Percentiles rank a stretch among this genome's conserved stretches.
phyloP scores from a whole-genome alignment of 2,329 filamentous ascomycete genomes.

The Epichloe bromicola region DNA sequence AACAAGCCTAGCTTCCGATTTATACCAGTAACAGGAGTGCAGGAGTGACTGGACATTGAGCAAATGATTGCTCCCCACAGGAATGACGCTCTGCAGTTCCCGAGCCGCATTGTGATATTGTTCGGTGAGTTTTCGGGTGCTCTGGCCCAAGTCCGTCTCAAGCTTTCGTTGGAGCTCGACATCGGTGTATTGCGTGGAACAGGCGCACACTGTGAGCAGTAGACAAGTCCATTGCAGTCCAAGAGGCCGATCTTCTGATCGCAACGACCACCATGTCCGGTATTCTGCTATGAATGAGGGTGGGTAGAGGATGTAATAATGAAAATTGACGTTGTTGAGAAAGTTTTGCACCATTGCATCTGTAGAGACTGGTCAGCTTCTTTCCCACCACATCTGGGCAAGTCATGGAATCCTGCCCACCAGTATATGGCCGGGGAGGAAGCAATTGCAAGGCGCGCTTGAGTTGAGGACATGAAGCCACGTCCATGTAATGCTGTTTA shows the following conservation, averaged over 20 bases:
- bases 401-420: conserved; percentile 10
- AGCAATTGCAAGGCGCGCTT: conserved; percentile 19
- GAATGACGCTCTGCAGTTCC: conserved; percentile 19
- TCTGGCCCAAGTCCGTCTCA: conserved; percentile 17
- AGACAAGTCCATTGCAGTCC: conserved; percentile 25
- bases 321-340: conserved; percentile 23
- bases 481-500: conserved; percentile 9
- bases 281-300: conserved; percentile 23
- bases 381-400: neutral
- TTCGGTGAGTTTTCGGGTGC: conserved; percentile 17
- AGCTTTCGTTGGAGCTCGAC: conserved; percentile 18
- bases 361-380: conserved; percentile 7
- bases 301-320: conserved; percentile 27
- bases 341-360: conserved; percentile 26
- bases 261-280: conserved; percentile 21
- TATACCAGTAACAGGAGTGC: conserved; percentile 26
- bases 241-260: conserved; percentile 17
- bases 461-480: conserved; percentile 16
- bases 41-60: conserved; percentile 22
- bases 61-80: conserved; percentile 20
- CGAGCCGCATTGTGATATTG: conserved; percentile 21
- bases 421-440: conserved; percentile 21
- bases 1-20: conserved; percentile 22
- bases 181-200: conserved; percentile 21
- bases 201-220: conserved; percentile 25